Evolutionary conservation across 1,284 basidiomycete species (phyloP).

Genomic region (Gomphus bonarii): DNA sequence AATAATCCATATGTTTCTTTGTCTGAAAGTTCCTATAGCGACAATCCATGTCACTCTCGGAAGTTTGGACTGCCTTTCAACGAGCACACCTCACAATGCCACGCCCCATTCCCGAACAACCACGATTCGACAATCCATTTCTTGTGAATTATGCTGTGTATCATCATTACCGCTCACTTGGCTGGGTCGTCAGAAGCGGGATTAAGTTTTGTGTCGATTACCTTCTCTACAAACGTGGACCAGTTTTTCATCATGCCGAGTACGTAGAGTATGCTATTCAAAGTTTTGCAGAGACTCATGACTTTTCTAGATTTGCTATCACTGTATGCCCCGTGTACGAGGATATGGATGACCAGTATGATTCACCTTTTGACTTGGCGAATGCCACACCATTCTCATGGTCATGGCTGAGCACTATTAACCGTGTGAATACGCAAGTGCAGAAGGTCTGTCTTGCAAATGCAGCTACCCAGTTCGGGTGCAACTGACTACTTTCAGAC

Average conservation of each 20-base stretch:
- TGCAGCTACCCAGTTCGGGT: not conserved
- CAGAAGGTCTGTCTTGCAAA: constrained; percentile 55
- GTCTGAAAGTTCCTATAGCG: constrained; percentile 24
- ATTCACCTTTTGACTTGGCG: constrained; percentile 50
- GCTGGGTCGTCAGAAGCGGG: constrained; percentile 96
- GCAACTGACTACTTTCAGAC: constrained; percentile 41
- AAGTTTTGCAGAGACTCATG: not conserved
- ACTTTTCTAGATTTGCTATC: constrained; percentile 65
- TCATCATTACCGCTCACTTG: constrained; percentile 92
- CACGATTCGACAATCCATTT: constrained; percentile 83
- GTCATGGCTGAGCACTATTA: constrained; percentile 96
- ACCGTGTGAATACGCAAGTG: constrained; percentile 94
- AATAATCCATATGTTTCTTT: constrained; percentile 8
- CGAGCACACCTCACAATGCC: constrained; percentile 24
- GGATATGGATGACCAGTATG: constrained; percentile 59
- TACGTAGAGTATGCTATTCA: constrained; percentile 29
- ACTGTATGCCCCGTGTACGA: constrained; percentile 86
- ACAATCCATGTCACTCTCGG: constrained; percentile 38
- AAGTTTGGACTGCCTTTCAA: constrained; percentile 57
- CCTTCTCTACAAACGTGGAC: constrained; percentile 89
- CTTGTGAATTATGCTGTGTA: constrained; percentile 86
- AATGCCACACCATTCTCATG: constrained; percentile 73
- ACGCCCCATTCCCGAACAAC: constrained; percentile 22
- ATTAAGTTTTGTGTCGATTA: constrained; percentile 98
- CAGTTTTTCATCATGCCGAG: constrained; percentile 95